Evolutionary conservation across 257 asterid species (phyloP), one percentile per base, ranked within the genome.

Genomic region (Solanum chilense): DNA sequence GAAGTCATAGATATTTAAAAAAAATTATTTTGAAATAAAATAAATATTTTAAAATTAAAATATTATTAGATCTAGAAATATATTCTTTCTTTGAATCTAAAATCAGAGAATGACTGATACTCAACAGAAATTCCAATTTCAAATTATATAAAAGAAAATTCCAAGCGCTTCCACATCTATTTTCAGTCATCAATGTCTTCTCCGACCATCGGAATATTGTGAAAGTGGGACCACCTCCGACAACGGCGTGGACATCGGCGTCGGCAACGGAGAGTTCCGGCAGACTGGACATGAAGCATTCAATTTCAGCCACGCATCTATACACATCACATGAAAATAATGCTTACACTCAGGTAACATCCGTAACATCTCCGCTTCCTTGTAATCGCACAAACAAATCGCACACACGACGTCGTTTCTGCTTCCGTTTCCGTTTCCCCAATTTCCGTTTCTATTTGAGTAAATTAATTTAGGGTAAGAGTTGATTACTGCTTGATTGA

Each of bases 261-360:
- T 96, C 11, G 98, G 98, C 31, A 97, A 90, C 86, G 98, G 98
- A 29, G 99, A 97, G 85, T 87, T 94, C 86, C 99, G 94, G 78
- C 98, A 95, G 3, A 93, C 95, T 2, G 98, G 98, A 82, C 98
- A 97, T 6, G 98, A 93, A 3, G 96, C 94, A 83, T 93, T 94
- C 52, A 95, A 90, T 92, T 95, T 97, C 47, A 97, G 92, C 99
- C 99, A 97, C 71, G 96, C 95, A 82, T 97, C 98, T 4, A 97
- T 89, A 8, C 99, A 97, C 89, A 89, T 92, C 88, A 94, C 93
- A 89, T 97, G 98, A 45, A 97, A 97, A 74, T 90, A 91, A 92
- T 97, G 98, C 87, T 85, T 92, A 68, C 98, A 97, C 18, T 97
- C 99, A 1, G 99, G 99, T 89, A 97, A 82, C 95, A 95, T 89